Evolutionary conservation across 2,329 filamentous ascomycete genomes (phyloP).

Genomic region (Ascochyta fabae): DNA sequence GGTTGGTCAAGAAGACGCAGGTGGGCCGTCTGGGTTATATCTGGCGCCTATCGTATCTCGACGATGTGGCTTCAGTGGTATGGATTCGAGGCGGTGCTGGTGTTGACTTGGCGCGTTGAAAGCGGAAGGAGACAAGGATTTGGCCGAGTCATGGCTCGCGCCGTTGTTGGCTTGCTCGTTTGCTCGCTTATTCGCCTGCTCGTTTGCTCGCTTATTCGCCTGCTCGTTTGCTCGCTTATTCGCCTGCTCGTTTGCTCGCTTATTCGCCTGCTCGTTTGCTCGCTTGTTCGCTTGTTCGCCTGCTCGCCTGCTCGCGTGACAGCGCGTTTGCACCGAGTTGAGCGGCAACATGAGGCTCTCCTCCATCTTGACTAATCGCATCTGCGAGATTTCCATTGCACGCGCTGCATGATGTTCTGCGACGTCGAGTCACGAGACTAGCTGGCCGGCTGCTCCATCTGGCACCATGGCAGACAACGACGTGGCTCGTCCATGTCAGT

Average conservation of each 20-base stretch:
- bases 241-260: constrained; percentile 22
- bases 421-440: constrained; percentile 32
- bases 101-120: constrained; percentile 19
- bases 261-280: constrained; percentile 10
- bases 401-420: constrained; percentile 25
- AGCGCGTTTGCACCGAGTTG: constrained; percentile 24
- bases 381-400: background rate
- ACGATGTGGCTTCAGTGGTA: constrained; percentile 17
- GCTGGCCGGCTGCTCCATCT: background rate
- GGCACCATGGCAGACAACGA: constrained; percentile 41
- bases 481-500: constrained; percentile 34
- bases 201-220: constrained; percentile 11
- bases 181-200: constrained; percentile 15
- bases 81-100: constrained; percentile 17
- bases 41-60: constrained; percentile 10
- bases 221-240: constrained; percentile 24
- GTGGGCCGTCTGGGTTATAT: background rate
- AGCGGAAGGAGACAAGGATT: constrained; percentile 20
- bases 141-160: constrained; percentile 31
- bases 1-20: background rate
- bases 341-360: constrained; percentile 10
- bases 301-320: constrained; percentile 28
- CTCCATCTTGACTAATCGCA: background rate
- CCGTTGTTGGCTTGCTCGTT: constrained; percentile 22
- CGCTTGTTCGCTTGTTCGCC: too few species aligned